Percentiles rank a stretch among this genome's conserved stretches.
These are phyloP conservation scores for Lycium barbarum DNA, from an alignment of 257 asterid genomes.

Conservation along the genomic window DNA sequence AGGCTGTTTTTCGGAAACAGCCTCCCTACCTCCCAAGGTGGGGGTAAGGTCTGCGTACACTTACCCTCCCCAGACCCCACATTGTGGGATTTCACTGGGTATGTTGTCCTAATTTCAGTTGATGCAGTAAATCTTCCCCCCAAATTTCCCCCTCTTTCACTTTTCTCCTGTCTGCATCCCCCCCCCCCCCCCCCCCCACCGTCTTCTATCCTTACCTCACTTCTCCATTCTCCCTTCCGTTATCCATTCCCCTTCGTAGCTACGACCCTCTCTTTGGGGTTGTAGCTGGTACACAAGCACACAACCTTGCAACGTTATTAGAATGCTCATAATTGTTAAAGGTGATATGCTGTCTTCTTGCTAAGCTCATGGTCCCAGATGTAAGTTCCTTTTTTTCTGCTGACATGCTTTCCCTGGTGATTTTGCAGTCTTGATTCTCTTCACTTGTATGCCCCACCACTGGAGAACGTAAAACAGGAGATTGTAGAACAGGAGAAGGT, in stretches of 20 bases:
- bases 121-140: too few relatives aligned
- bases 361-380: not conserved
- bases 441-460: not conserved
- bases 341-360: not conserved
- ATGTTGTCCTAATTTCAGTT: too few relatives aligned
- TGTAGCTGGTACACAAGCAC: not conserved
- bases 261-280: not conserved
- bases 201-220: not conserved
- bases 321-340: not conserved
- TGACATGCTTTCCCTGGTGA: not conserved
- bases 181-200: not conserved
- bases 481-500: not conserved
- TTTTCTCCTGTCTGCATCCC: not conserved
- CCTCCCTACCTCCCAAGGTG: too few relatives aligned
- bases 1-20: too few relatives aligned
- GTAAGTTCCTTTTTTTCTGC: not conserved
- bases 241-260: too few relatives aligned
- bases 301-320: not conserved
- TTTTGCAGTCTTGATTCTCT: conserved; percentile 18
- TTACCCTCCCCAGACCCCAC: too few relatives aligned
- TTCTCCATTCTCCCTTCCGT: too few relatives aligned
- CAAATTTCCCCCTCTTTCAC: not conserved
- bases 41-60: too few relatives aligned
- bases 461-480: not conserved
- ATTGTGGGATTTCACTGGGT: too few relatives aligned